phyloP scores from a whole-genome alignment of 2,329 filamentous ascomycete genomes.

The Chalaropsis thielavioides region DNA sequence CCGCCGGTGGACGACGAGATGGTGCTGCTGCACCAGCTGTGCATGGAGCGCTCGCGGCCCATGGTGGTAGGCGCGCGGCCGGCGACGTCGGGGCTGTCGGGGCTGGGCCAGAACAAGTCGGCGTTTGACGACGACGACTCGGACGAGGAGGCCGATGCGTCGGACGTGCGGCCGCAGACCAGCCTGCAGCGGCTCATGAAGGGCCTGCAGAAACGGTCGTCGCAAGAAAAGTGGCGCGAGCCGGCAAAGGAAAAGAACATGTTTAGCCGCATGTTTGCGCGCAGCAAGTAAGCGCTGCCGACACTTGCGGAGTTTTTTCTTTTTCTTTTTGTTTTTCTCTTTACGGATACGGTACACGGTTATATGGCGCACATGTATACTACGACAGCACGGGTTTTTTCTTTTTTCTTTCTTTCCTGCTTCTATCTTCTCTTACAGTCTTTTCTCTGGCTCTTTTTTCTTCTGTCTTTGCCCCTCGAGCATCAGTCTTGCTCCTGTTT shows the following conservation, averaged over 20 bases:
- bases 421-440: conserved; percentile 1
- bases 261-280: conserved; percentile 20
- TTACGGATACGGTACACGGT: conserved; percentile 6
- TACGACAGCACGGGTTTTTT: conserved; percentile 10
- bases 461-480: background rate
- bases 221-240: conserved; percentile 16
- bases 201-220: conserved; percentile 15
- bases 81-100: background rate
- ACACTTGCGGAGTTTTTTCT: conserved; percentile 3
- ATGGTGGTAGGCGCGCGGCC: background rate
- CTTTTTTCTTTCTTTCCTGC: conserved; percentile 1
- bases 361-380: conserved; percentile 9
- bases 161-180: background rate
- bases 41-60: conserved; percentile 5
- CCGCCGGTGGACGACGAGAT: conserved; percentile 12
- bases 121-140: conserved; percentile 16
- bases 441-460: conserved; percentile 4
- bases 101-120: conserved; percentile 11
- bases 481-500: background rate
- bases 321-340: conserved; percentile 10
- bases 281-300: conserved; percentile 9
- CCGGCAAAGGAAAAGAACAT: conserved; percentile 14
- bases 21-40: conserved; percentile 15
- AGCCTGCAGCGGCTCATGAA: conserved; percentile 15
- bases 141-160: conserved; percentile 6